A percentile compares a stretch with the other conserved stretches of the same genome.
These are phyloP conservation scores for Penicillium italicum DNA, from an alignment of 2,329 filamentous ascomycete genomes.

Conservation along the genomic window DNA sequence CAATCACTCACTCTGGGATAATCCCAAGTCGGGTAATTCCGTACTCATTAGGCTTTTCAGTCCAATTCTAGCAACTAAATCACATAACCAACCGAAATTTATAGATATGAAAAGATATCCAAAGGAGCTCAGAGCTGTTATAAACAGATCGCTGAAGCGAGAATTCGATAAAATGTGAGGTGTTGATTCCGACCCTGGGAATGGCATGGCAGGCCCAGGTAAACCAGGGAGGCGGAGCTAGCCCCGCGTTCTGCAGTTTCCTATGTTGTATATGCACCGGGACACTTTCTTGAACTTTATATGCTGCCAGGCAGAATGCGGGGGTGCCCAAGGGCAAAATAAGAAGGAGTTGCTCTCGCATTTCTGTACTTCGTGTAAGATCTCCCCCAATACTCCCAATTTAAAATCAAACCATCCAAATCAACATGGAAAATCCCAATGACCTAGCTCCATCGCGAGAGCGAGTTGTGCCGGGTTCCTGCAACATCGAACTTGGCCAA, in stretches of 20 bases:
- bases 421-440: not conserved
- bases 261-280: no score
- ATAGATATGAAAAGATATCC: not conserved
- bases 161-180: not conserved
- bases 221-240: not conserved
- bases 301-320: not conserved
- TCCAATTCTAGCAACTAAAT: not conserved
- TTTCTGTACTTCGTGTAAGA: not conserved
- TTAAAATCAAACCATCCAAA: not conserved
- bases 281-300: not conserved
- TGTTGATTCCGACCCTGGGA: not conserved
- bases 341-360: not conserved
- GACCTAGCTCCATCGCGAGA: constrained; percentile 34
- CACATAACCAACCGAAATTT: not conserved
- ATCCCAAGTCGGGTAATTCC: not conserved
- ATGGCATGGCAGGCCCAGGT: not conserved
- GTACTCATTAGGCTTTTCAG: not conserved
- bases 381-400: not conserved
- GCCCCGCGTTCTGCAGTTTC: not conserved
- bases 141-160: not conserved
- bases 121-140: accelerated
- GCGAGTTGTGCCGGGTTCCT: constrained; percentile 51
- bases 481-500: constrained; percentile 48
- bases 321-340: not conserved
- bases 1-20: not conserved